Base-by-base conservation (phyloP, 805 yeast genomes). In the Brettanomyces naardenensis region DNA sequence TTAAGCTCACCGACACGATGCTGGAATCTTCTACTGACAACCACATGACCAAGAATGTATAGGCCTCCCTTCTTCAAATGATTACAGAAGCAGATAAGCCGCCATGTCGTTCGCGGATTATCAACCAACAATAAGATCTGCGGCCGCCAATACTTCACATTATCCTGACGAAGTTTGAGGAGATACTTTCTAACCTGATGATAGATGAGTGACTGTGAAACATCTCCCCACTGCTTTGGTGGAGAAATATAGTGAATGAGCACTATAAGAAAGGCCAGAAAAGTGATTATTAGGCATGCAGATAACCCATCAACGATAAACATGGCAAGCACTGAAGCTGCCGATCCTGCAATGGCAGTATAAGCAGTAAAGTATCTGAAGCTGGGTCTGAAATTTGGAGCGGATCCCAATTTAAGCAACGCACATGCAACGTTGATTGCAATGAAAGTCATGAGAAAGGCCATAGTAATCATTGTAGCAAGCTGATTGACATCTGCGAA, bases 121-220 rank as follows among this genome's bases (percentile, higher is more conserved):
- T 92, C 97, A 29, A 89, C 90, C 25, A 92, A 63, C 22, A 92
- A 61, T 42, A 92, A 64, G 28, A 92, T 80, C 58, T 92, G 99
- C 0, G 99, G 99, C 49, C 99, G 70, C 98, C 99, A 92, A 56
- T 89, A 92, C 61, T 92, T 92, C 37, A 92, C 96, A 56, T 90
- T 94, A 52, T 92, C 95, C 50, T 87, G 87, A 42, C 87, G 74
- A 31, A 90, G 66, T 38, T 95, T 68, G 42, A 92, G 62, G 31
- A 87, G 64, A 53, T 92, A 92, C 55, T 92, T 92, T 47, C 99
- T 68, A 9, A 92, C 97, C 60, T 92, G 99, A 56, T 92, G 98
- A 58, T 92, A 92, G 35, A 92, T 90, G 43, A 92, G 69, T 30
- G 89, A 77, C 59, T 92, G 98, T 3, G 97, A 89, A 19, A 92